Base-by-base conservation (phyloP, 306 rosid genomes). In the Vigna reflexopilosa region DNA sequence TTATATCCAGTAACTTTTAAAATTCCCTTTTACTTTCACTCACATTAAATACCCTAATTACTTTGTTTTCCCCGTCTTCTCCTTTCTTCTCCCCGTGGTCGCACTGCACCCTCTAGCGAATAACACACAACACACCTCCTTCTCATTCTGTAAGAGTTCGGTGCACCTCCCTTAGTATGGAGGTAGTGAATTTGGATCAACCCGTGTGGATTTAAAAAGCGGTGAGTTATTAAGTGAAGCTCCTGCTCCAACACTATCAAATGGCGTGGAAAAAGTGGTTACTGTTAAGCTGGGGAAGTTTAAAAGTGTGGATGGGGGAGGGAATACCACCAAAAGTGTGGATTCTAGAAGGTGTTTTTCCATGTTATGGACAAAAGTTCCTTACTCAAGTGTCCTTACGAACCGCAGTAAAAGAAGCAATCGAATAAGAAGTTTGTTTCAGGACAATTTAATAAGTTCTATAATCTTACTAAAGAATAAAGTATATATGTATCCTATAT, bases 281-380 rank as follows among this genome's bases (percentile, higher is more conserved):
- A 80, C 80, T 0, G 94, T 96, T 14, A 96, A 96, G 88, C 88
- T 96, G 7, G 99, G 99, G 1, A 96, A 96, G 92, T 90, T 78
- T 50, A 93, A 87, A 67, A 93, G 76, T 42, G 90, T 87, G 13
- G 99, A 85, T 77, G 87, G 83, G 51, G 87, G 75, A 48, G 88
- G 67, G 11, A 91, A 44, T 61, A 62, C 73, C 11, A 79, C 64
- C 55, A 85, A 67, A 68, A 85, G 84, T 69, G 90, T 75, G 49
- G 98, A 91, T 82, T 78, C 86, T 14, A 90, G 98, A 57, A 88
- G 98, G 85, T 96, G 99, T 30, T 96, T 96, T 68, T 93, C 99
- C 0, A 96, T 93, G 89, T 91, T 50, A 85, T 96, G 98, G 98
- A 91, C 22, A 98, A 91, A 75, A 91, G 74, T 64, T 84, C 88